Evolutionary conservation across 768 basidiomycete genomes (phyloP), one percentile per base, ranked within the genome.

Genomic region (Lactarius deliciosus): DNA sequence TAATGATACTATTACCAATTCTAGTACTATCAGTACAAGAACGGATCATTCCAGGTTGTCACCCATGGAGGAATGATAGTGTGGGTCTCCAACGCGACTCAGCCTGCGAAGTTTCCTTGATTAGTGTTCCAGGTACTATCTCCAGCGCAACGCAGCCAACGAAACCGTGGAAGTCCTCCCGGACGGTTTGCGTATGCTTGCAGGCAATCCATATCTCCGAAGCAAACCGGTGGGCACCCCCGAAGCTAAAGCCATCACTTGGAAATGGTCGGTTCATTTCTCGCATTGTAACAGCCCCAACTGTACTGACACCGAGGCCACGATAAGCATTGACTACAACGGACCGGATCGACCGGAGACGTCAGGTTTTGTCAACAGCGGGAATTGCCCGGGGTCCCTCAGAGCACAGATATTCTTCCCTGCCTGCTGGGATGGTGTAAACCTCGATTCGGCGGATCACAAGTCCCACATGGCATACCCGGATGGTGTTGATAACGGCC

Each of bases 341-440:
- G 57, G 28, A 10, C n/a, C n/a, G 1, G 40, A 3, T 28, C 11
- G 25, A 25, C 53, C 34, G 36, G 34, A 68, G 56, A 66, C 68
- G 3, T 57, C 70, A 45, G 64, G 73, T 54, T 65, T 73, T 53
- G 56, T 72, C 56, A 47, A 34, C 57, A 65, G 64, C 43, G 71
- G 70, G 50, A 58, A 57, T 7, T 77, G 77, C 57, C 68, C 72
- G 18, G 61, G 70, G 43, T 75, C 75, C 11, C 68, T 76, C 54
- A 72, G 75, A 32, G 72, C 71, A 2, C 76, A 76, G 60, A 53
- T 76, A 0, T 75, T 76, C 66, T 75, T 79, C 73, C 75, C 73
- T 20, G 65, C 69, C 32, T 79, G 76, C 74, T 79, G 79, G 79
- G 76, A 81, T 64, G 80, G 80, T 43, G 64, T 71, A 57, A 76